Conservation (phyloP, 257 asterid species). For the Solanum peruvianum region DNA sequence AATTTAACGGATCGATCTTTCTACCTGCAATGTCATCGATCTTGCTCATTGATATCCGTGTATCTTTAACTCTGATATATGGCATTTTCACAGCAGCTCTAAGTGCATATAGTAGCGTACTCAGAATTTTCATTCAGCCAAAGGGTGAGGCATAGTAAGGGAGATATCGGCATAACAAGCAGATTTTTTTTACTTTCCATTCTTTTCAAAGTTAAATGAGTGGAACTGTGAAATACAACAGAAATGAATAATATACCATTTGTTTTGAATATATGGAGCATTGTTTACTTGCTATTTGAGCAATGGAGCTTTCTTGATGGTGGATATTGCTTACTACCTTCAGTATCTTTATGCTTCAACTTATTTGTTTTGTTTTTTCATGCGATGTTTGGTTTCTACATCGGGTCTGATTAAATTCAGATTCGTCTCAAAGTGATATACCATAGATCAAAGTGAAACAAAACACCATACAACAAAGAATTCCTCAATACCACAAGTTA, state of each 20-base stretch:
- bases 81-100: not conserved
- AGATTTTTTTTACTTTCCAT: too few species aligned
- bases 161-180: not conserved
- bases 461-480: too few species aligned
- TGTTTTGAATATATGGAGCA: not conserved
- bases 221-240: not conserved
- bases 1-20: constrained; percentile 7
- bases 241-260: not conserved
- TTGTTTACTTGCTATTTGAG: not conserved
- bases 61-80: not conserved
- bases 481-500: too few species aligned
- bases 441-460: too few species aligned
- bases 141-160: not conserved
- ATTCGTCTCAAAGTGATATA: too few species aligned
- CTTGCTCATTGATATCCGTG: not conserved
- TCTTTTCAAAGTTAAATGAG: not conserved
- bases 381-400: not conserved
- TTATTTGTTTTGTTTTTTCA: too few species aligned
- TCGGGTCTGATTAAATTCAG: not conserved
- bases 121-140: not conserved
- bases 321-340: not conserved
- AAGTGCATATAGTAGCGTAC: not conserved
- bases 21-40: not conserved
- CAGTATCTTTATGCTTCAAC: not conserved
- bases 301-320: not conserved